These are phyloP conservation scores for Aquilaria sinensis DNA, from an alignment of 345 rosid genomes.

Conservation along the genomic window DNA sequence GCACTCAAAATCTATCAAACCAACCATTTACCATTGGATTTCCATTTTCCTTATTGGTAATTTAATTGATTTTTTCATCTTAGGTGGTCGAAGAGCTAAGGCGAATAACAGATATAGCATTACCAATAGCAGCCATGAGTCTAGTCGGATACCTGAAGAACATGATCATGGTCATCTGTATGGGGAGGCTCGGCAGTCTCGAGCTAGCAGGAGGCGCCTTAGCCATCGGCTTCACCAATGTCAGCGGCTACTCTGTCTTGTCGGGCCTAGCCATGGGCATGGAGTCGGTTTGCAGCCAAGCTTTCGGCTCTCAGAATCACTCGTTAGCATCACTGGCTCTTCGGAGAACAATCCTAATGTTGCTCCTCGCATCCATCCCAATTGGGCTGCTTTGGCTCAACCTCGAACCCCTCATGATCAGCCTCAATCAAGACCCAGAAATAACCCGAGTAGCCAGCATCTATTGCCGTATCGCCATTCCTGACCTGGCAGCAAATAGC, in stretches of 20 bases:
- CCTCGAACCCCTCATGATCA: conserved; percentile 60
- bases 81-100: conserved; percentile 77
- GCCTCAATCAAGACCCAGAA: conserved; percentile 56
- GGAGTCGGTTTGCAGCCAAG: conserved; percentile 91
- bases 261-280: conserved; percentile 88
- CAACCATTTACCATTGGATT: not conserved
- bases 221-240: conserved; percentile 89
- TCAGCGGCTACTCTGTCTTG: conserved; percentile 85
- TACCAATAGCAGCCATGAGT: conserved; percentile 74
- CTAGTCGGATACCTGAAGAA: conserved; percentile 60
- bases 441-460: conserved; percentile 59
- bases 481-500: conserved; percentile 75
- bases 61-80: not conserved
- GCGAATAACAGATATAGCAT: conserved; percentile 52
- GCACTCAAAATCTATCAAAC: not conserved
- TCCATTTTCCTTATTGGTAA: not conserved
- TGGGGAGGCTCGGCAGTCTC: conserved; percentile 84
- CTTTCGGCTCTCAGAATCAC: conserved; percentile 65
- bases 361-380: conserved; percentile 54
- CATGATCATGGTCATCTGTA: conserved; percentile 71
- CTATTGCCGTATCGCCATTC: conserved; percentile 59
- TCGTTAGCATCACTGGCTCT: conserved; percentile 44
- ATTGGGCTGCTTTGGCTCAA: conserved; percentile 65
- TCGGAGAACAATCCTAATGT: conserved; percentile 55
- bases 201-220: conserved; percentile 94